Base-by-base conservation (phyloP, 2,329 filamentous ascomycete genomes). In the Zalaria obscura region DNA sequence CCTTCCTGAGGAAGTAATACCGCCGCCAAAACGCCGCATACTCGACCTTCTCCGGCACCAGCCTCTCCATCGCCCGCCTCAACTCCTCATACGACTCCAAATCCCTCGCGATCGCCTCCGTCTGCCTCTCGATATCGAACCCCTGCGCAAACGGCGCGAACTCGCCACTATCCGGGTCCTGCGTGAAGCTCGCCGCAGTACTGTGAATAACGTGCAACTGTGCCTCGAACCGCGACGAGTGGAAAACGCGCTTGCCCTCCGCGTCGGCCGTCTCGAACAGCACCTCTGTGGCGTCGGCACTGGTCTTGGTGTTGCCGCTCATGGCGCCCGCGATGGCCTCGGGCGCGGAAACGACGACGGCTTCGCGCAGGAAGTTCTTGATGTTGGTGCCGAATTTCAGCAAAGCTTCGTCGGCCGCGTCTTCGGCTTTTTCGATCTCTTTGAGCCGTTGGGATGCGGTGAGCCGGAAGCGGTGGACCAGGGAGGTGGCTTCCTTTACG, bases 131-230 rank as follows among this genome's bases (percentile, higher is more conserved):
- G 9, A 83, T 76, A 51, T 89, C 76, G 56, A 96, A 96, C 0
- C 68, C 69, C 47, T 75, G 68, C 42, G 73, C 72, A 78, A 88
- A 96, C 4, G 67, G 60, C 6, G 76, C 71, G 67, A 81, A 96
- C 9, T 75, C 70, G 38, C 79, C 53, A 36, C 52, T 79, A 5
- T 74, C 71, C 0, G 88, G 86, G 54, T 96, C 87, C 55, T 83
- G 82, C 42, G 76, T 75, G 62, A 96, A 93, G 52, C 79, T 84
- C 47, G 91, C 82, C 33, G 79, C 62, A 18, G 78, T 83, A 4
- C 85, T 88, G 61, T 98, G 91, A 45, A 98, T 88, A 29, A 93
- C 87, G 57, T 98, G 89, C 47, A 98, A 68, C 62, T 96, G 91
- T 1, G 91, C 91, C 55, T 98, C 91, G 57, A 95, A 89, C 46